Percentiles rank a stretch among this genome's conserved stretches.
These are phyloP conservation scores for Teratosphaeria nubilosa DNA, from an alignment of 2,329 filamentous ascomycete species.

Conservation along the genomic window DNA sequence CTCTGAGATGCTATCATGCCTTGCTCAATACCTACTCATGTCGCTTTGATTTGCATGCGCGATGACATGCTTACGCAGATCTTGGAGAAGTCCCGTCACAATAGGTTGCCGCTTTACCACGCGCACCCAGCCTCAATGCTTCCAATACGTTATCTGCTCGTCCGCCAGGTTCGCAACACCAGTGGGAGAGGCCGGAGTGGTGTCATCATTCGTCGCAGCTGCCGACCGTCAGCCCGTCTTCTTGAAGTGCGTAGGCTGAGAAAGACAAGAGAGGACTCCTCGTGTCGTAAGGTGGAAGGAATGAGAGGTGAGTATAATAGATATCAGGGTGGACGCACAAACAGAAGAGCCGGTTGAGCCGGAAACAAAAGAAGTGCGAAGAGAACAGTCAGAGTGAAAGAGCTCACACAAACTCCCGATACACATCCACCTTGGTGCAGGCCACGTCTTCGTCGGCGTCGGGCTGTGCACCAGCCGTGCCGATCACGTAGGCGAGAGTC, in stretches of 20 bases:
- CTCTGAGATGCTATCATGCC: background rate
- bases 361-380: background rate
- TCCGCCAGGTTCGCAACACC: background rate
- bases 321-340: background rate
- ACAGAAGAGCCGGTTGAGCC: background rate
- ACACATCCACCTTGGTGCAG: background rate
- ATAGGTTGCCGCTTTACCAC: background rate
- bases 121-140: background rate
- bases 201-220: background rate
- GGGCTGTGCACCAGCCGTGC: background rate
- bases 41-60: background rate
- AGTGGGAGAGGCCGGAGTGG: background rate
- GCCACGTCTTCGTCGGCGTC: background rate
- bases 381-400: background rate
- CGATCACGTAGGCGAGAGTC: background rate
- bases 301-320: background rate
- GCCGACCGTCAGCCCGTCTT: background rate
- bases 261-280: background rate
- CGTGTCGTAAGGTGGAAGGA: background rate
- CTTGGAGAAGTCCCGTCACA: background rate
- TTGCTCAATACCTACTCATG: background rate
- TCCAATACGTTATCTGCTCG: background rate
- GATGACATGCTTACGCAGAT: background rate
- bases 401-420: background rate
- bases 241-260: background rate